phyloP scores from a whole-genome alignment of 2,329 filamentous ascomycete genomes.

The Tolypocladium ovalisporum region DNA sequence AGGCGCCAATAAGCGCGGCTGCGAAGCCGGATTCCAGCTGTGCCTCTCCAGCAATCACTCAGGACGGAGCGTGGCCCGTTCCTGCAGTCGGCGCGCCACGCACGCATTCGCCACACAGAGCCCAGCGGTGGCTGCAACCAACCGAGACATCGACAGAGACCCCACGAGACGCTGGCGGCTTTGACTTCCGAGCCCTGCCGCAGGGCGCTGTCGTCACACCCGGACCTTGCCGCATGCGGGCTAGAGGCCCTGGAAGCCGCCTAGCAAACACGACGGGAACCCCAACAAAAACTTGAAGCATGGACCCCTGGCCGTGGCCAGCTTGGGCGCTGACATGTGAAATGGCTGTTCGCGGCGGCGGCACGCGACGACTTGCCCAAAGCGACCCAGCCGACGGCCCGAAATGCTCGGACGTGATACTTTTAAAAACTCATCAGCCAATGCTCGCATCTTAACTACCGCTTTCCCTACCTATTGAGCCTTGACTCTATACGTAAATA shows the following conservation, averaged over 20 bases:
- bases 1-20: background rate
- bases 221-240: background rate
- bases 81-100: background rate
- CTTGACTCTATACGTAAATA: no score
- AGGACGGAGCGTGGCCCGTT: background rate
- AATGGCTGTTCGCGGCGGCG: background rate
- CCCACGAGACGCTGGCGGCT: background rate
- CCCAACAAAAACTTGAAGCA: conserved; percentile 2
- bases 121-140: background rate
- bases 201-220: background rate
- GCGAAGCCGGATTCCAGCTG: background rate
- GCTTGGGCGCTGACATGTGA: conserved; percentile 1
- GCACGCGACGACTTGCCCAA: background rate
- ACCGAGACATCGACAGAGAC: no score
- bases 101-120: background rate
- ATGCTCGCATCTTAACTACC: no score
- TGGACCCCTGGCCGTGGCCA: background rate
- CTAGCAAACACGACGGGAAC: background rate
- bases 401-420: no score
- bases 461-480: no score
- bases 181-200: background rate
- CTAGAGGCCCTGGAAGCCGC: background rate
- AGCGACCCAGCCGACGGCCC: background rate
- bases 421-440: no score
- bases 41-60: background rate